A percentile compares a stretch with the other conserved stretches of the same genome.
phyloP scores from a whole-genome alignment of 2,329 filamentous ascomycete species.

The Ploettnerulaceae sp. region DNA sequence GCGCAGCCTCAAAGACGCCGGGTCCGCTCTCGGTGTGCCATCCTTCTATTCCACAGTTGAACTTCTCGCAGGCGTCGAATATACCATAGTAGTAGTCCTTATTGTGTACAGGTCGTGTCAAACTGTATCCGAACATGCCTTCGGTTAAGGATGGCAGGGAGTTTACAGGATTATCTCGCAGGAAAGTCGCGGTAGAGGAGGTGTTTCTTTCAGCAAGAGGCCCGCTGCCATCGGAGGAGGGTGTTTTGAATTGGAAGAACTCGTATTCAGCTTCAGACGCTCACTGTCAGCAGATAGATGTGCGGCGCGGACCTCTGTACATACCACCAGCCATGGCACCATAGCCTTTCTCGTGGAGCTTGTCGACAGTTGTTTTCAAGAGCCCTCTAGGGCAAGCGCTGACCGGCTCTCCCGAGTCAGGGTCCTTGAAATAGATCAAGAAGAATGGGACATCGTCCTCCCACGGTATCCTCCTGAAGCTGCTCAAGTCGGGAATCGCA shows the following conservation, averaged over 20 bases:
- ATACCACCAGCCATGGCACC: constrained; percentile 85
- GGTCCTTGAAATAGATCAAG: constrained; percentile 76
- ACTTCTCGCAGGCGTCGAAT: constrained; percentile 73
- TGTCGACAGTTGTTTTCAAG: constrained; percentile 62
- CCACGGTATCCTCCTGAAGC: constrained; percentile 84
- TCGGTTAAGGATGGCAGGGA: constrained; percentile 77
- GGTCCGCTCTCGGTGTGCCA: constrained; percentile 96
- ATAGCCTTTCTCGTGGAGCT: constrained; percentile 63
- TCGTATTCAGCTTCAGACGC: constrained; percentile 87
- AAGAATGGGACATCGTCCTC: constrained; percentile 84
- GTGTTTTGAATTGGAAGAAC: constrained; percentile 84
- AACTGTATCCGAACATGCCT: constrained; percentile 93
- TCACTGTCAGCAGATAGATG: constrained; percentile 7
- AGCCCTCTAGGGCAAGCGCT: constrained; percentile 76
- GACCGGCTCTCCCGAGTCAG: constrained; percentile 66
- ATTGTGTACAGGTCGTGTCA: constrained; percentile 83
- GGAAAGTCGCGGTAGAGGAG: constrained; percentile 68
- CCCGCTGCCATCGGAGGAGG: constrained; percentile 41
- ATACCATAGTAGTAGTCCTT: constrained; percentile 89
- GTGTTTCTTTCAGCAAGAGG: constrained; percentile 51
- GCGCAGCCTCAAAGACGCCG: constrained; percentile 90
- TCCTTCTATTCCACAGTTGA: constrained; percentile 79
- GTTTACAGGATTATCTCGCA: constrained; percentile 66
- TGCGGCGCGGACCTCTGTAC: constrained; percentile 25
- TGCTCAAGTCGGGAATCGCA: constrained; percentile 72